A percentile compares a stretch with the other conserved stretches of the same genome.
phyloP scores from a whole-genome alignment of 2,329 filamentous ascomycete genomes.

The Colletotrichum gigasporum region DNA sequence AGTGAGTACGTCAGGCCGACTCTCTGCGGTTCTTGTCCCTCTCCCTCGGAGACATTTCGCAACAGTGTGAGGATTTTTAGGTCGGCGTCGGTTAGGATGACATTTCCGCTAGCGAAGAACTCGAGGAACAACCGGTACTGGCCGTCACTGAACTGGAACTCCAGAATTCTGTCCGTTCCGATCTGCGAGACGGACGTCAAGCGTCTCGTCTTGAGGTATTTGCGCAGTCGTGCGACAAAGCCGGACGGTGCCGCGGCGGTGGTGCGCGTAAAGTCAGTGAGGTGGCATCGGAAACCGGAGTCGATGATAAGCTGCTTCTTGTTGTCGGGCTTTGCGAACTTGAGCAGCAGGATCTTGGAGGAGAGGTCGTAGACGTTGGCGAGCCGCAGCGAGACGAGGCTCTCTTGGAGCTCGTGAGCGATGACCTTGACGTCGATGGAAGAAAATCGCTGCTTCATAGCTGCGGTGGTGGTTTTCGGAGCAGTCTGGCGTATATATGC shows the following conservation, averaged over 20 bases:
- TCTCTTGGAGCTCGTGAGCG: slow-evolving; percentile 86
- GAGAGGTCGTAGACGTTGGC: slow-evolving; percentile 97
- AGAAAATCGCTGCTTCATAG: slow-evolving; percentile 83
- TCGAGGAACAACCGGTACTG: slow-evolving; percentile 88
- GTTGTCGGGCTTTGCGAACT: slow-evolving; percentile 89
- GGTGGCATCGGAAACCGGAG: slow-evolving; percentile 93
- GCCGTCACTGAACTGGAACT: slow-evolving; percentile 93
- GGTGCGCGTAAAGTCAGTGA: slow-evolving; percentile 89
- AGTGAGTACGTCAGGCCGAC: slow-evolving; percentile 82
- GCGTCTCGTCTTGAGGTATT: slow-evolving; percentile 86
- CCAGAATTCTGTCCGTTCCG: slow-evolving; percentile 91
- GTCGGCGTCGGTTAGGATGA: slow-evolving; percentile 88
- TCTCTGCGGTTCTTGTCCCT: slow-evolving; percentile 84
- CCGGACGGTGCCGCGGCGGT: slow-evolving; percentile 84
- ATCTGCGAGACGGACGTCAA: slow-evolving; percentile 85
- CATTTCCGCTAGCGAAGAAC: slow-evolving; percentile 96
- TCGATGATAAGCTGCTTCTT: slow-evolving; percentile 93
- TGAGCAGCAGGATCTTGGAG: slow-evolving; percentile 93
- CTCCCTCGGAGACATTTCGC: slow-evolving; percentile 81
- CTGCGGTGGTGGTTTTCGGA: slow-evolving; percentile 32
- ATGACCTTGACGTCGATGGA: slow-evolving; percentile 89
- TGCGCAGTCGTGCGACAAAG: slow-evolving; percentile 87
- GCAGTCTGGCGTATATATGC: background rate
- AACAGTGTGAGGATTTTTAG: slow-evolving; percentile 84
- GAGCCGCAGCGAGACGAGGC: slow-evolving; percentile 81